Base-by-base conservation (phyloP, 768 basidiomycete genomes). In the Russula compacta region DNA sequence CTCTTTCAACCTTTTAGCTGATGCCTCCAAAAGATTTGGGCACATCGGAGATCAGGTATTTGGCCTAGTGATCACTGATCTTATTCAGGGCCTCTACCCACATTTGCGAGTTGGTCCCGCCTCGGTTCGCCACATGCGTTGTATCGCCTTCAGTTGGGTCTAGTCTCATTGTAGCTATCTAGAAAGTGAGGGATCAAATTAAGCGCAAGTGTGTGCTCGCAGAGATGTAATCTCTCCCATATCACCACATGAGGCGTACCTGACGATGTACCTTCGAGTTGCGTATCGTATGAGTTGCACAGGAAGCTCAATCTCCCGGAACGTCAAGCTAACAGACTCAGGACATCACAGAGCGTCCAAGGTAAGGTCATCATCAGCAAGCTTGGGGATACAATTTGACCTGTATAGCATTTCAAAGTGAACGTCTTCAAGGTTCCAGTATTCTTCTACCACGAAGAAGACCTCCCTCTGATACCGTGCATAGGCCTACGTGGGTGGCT, bases 1-100 rank as follows among this genome's bases (percentile, higher is more conserved):
- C 40, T 29, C 9, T 5, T 15, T 24, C 6, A 6, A 7, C 3
- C 11, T n/a, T 17, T 9, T 21, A 17, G 9, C 46, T 50, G 14
- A 55, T 12, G 24, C 6, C 47, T 10, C 33, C 21, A 5, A 12
- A 55, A 60, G 59, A 43, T 46, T 60, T 19, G 47, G 6, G 32
- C 59, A 60, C 2, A 55, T 60, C 47, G 59, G 59, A 3, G 59
- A 49, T 35, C 53, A 48, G 19, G 59, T 50, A 1, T 42, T 60
- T 19, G 33, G 39, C 21, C 21, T 60, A 14, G 59, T 15, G 15
- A 17, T 60, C 14, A 60, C 53, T 9, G 47, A 60, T 49, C 59
- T 60, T 11, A 60, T 60, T 43, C 53, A 55, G 33, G 4, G 10
- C 2, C 47, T 40, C 21, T 43, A 55, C 6, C 59, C 59, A 4